Evolutionary conservation across 345 rosid genomes (phyloP), one percentile per base, ranked within the genome.

Genomic region (Ricinus communis): DNA sequence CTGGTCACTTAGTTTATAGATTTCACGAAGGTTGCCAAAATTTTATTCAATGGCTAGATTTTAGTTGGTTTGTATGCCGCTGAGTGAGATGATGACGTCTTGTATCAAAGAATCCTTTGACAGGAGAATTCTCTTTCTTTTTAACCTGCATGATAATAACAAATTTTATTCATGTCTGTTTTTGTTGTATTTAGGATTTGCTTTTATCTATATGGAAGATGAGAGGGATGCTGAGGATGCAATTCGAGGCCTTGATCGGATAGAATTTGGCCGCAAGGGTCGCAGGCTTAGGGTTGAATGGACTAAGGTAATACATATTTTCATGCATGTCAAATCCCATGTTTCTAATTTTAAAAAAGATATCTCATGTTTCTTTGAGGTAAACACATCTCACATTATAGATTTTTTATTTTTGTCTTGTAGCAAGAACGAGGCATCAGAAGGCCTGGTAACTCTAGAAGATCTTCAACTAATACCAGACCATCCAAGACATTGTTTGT

Each of bases 221-320:
- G 97, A 94, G 80, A 91, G 92, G 74, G 97, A 94, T 85, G 98
- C 95, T 62, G 96, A 91, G 66, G 93, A 94, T 86, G 98, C 98
- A n/a, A 91, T 94, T 58, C 87, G 96, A 60, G 96, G 89, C 49
- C 96, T 94, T 71, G 96, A 94, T 53, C 84, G 87, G 51, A 68
- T 76, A 33, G 98, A 94, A 55, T 91, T 85, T 73, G 98, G 98
- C 55, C 89, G 88, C 16, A 90, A 90, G 80, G 97, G 98, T 47
- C 95, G 97, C 53, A 91, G 91, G 77, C 98, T 94, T 66, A 92
- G 91, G 75, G 98, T 90, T 57, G 97, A 94, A 77, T 94, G 98
- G 98, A 94, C 96, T n/a, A 94, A 90, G 90, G 98, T 91, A 74
- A 52, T 65, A 2, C 51, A 52, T 31, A 19, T 12, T 41, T 22